phyloP scores from a whole-genome alignment of 306 rosid genomes.

The Rosa rugosa region DNA sequence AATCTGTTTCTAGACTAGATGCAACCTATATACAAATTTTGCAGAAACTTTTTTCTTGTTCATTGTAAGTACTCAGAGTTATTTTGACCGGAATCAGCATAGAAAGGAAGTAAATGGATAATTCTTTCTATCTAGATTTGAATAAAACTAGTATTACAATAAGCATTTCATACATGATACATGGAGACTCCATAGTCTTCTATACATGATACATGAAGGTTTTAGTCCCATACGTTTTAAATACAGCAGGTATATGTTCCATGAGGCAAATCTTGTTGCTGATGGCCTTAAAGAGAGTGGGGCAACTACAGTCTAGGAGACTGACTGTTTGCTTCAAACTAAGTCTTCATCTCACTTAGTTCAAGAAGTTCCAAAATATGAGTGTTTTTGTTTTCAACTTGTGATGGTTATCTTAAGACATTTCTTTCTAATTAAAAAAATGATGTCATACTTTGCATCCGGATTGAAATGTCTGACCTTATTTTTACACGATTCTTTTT shows the following conservation, averaged over 20 bases:
- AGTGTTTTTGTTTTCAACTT: neutral
- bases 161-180: neutral
- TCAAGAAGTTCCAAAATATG: neutral
- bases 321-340: neutral
- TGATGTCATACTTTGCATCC: neutral
- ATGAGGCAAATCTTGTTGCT: neutral
- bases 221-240: neutral
- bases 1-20: neutral
- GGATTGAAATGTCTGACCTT: neutral
- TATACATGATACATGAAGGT: neutral
- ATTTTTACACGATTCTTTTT: neutral
- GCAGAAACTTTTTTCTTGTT: neutral
- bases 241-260: neutral
- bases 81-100: neutral
- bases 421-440: neutral
- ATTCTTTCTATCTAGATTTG: neutral
- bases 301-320: neutral
- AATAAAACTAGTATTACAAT: neutral
- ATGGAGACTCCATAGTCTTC: neutral
- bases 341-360: neutral
- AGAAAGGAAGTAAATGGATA: neutral
- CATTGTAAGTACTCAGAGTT: neutral
- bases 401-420: neutral
- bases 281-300: neutral
- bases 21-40: neutral